Percentiles rank a stretch among this genome's conserved stretches.
phyloP scores from a whole-genome alignment of 805 yeast genomes.

The Cyberlindnera lachancei region DNA sequence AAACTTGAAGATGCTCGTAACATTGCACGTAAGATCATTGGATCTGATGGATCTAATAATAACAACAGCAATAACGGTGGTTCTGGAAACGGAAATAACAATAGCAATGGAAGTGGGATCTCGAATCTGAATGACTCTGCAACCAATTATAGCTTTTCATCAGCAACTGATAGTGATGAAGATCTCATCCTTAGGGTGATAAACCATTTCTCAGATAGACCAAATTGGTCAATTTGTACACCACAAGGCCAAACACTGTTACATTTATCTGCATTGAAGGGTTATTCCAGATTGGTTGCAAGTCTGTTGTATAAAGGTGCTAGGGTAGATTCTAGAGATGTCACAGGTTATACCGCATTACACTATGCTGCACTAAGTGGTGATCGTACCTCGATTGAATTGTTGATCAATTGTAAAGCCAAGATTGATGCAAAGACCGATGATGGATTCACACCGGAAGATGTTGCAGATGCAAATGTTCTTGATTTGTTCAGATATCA shows the following conservation, averaged over 20 bases:
- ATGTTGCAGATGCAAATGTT: constrained; percentile 32
- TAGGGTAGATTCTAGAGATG: constrained; percentile 65
- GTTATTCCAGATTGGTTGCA: constrained; percentile 53
- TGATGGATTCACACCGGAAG: constrained; percentile 40
- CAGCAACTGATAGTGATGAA: constrained; percentile 26
- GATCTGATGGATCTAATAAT: constrained; percentile 34
- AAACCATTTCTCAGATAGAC: constrained; percentile 60
- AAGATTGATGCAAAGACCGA: constrained; percentile 43
- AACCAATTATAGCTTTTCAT: constrained; percentile 2
- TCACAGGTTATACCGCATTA: constrained; percentile 78
- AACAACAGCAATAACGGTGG: constrained; percentile 23
- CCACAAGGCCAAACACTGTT: constrained; percentile 79
- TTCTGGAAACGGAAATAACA: too few species aligned
- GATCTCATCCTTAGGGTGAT: constrained; percentile 40
- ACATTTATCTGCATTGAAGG: constrained; percentile 77
- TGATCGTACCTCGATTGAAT: constrained; percentile 53
- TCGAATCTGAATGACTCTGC: constrained; percentile 1
- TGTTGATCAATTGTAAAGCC: constrained; percentile 59
- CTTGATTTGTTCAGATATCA: constrained; percentile 23
- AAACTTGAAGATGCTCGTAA: constrained; percentile 90
- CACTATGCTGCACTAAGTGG: constrained; percentile 82
- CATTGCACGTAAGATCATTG: constrained; percentile 86
- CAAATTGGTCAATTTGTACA: constrained; percentile 80
- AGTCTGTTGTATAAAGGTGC: constrained; percentile 62
- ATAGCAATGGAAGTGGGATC: constrained; percentile 20